Conservation (phyloP, 2,329 filamentous ascomycete genomes). For the Epichloe sibirici region DNA sequence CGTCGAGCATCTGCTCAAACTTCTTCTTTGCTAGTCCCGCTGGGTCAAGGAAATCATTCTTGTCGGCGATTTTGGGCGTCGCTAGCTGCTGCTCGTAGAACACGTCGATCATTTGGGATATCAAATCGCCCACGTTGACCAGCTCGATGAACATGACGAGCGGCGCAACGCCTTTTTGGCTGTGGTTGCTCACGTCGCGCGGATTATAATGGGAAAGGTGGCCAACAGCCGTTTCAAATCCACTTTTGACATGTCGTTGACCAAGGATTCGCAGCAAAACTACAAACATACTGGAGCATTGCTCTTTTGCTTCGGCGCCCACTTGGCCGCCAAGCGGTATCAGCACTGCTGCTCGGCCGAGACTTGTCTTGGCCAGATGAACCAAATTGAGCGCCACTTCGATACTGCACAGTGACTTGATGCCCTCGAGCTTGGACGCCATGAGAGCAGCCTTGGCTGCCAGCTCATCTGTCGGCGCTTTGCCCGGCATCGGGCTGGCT, state of each 20-base stretch:
- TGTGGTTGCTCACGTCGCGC: conserved; percentile 62
- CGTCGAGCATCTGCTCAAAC: conserved; percentile 97
- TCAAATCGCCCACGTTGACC: conserved; percentile 94
- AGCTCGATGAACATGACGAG: conserved; percentile 93
- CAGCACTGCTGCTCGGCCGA: conserved; percentile 78
- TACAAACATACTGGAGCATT: conserved; percentile 85
- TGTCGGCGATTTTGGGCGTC: conserved; percentile 68
- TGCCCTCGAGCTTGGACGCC: conserved; percentile 87
- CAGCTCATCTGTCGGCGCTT: conserved; percentile 79
- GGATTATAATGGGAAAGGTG: conserved; percentile 89
- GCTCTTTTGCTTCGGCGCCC: conserved; percentile 72
- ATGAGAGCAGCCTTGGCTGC: conserved; percentile 97
- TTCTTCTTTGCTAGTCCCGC: conserved; percentile 93
- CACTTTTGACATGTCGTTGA: conserved; percentile 75
- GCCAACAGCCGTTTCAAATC: conserved; percentile 83
- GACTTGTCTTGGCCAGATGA: conserved; percentile 73
- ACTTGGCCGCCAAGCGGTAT: conserved; percentile 67
- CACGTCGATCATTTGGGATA: conserved; percentile 97
- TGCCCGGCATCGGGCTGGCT: conserved; percentile 31
- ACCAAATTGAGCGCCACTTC: conserved; percentile 86
- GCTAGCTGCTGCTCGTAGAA: conserved; percentile 96
- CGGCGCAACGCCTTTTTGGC: conserved; percentile 67
- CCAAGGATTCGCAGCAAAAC: conserved; percentile 73
- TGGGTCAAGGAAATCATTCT: conserved; percentile 88
- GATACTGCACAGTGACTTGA: conserved; percentile 89